phyloP scores from a whole-genome alignment of 2,329 filamentous ascomycete species.

The Amauroascus niger region DNA sequence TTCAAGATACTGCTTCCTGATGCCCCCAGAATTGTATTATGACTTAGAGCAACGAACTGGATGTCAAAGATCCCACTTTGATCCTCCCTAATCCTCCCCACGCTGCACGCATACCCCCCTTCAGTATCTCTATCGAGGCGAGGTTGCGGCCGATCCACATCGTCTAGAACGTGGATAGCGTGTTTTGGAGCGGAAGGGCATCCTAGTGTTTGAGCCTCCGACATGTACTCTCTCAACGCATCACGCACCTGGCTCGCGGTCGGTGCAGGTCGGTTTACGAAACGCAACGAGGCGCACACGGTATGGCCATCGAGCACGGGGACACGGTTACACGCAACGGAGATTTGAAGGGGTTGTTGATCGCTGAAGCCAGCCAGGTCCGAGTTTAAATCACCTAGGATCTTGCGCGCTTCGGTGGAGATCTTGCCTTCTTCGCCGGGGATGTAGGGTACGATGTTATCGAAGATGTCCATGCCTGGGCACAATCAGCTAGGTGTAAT shows the following conservation, averaged over 20 bases:
- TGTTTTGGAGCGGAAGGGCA: slow-evolving; percentile 15
- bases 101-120: slow-evolving; percentile 27
- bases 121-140: slow-evolving; percentile 14
- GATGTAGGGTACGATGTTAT: slow-evolving; percentile 17
- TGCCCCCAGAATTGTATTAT: slow-evolving; percentile 47
- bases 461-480: slow-evolving; percentile 17
- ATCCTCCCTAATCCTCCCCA: slow-evolving; percentile 43
- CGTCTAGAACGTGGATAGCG: slow-evolving; percentile 16
- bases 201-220: slow-evolving; percentile 14
- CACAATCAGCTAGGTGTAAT: slow-evolving; percentile 11
- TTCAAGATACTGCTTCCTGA: slow-evolving; percentile 45
- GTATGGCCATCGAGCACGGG: slow-evolving; percentile 16
- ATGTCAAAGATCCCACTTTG: slow-evolving; percentile 45
- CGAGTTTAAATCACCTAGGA: slow-evolving; percentile 7
- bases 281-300: slow-evolving; percentile 14
- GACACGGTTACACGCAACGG: slow-evolving; percentile 17
- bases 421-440: slow-evolving; percentile 17
- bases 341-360: slow-evolving; percentile 10
- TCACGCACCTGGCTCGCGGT: slow-evolving; percentile 8
- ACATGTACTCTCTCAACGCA: slow-evolving; percentile 14
- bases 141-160: slow-evolving; percentile 17
- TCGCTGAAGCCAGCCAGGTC: slow-evolving; percentile 6
- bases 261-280: slow-evolving; percentile 13
- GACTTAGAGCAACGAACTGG: slow-evolving; percentile 46
- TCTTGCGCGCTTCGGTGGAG: slow-evolving; percentile 15